Evolutionary conservation across 2,329 filamentous ascomycete species (phyloP), one percentile per base, ranked within the genome.

Genomic region (Clarireedia hainanense): DNA sequence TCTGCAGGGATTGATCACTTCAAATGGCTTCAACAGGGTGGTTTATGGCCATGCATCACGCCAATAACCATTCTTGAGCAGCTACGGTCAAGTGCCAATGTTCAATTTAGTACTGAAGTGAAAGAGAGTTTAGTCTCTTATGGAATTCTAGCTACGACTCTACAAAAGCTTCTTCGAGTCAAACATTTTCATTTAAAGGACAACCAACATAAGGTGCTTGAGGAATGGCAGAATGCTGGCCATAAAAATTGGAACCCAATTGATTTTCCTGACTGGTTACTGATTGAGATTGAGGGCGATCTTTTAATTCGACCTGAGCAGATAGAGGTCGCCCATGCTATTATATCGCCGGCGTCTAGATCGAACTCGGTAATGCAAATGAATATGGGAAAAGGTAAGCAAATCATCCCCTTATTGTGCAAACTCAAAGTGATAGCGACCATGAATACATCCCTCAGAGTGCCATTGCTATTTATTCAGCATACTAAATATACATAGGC

Each of bases 341-440:
- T 80, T 17, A 81, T 84, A 1, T 69, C 69, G 0, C 84, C 84
- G 0, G 55, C 62, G 0, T 80, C 78, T 0, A 69, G 71, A 0
- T 60, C 30, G 4, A 34, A 34, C 30, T 34, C 30, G 30, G 30
- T 34, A 34, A 34, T 34, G 30, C 30, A 34, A 58, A 76, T 87
- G 68, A 82, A 85, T 58, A 87, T 87, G 83, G 84, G 84, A 0
- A 76, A 84, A 70, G 78, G 78, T 71, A 84, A 84, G 66, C 10
- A 34, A 34, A 34, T 12, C 30, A 34, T 34, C 30, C 30, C 30
- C 10, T 34, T 34, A 34, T 34, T 12, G 30, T 34, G 3, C 30
- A 9, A 34, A 34, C 30, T 34, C 30, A 4, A 34, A 34, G 7
- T 10, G 6, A 9, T 10, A 9, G 30, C 26, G 5, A 5, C 26